phyloP scores from a whole-genome alignment of 139 green algal genomes.

The Pseudopediastrum boryanum region DNA sequence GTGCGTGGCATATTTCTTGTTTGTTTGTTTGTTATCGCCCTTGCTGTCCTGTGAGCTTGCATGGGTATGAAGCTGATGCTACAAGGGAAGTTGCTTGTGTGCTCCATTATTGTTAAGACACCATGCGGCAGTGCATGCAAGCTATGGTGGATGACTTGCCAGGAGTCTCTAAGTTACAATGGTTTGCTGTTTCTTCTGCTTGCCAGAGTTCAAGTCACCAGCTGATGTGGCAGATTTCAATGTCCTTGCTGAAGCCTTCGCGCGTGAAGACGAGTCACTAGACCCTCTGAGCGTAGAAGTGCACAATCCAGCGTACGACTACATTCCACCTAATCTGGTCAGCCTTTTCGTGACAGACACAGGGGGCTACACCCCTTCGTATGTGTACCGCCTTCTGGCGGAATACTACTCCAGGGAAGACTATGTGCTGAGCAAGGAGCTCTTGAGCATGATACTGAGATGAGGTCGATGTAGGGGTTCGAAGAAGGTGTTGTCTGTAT shows the following conservation, averaged over 20 bases:
- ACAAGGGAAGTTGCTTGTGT: too few species aligned
- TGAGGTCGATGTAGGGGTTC: too few species aligned
- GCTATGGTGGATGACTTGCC: too few species aligned
- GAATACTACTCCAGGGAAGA: conserved; percentile 78
- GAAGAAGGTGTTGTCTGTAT: too few species aligned
- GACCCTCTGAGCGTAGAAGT: conserved; percentile 69
- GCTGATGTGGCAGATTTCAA: conserved; percentile 67
- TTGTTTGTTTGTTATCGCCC: too few species aligned
- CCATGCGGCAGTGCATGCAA: too few species aligned
- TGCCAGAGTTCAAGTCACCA: conserved; percentile 76
- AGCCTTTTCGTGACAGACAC: conserved; percentile 93
- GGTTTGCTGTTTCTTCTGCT: not conserved
- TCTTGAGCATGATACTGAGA: conserved; percentile 30
- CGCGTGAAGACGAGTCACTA: conserved; percentile 1
- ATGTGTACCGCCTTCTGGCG: conserved; percentile 86
- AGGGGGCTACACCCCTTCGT: conserved; percentile 78
- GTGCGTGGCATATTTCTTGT: too few species aligned
- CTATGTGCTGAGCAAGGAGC: conserved; percentile 25
- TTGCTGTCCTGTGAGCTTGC: too few species aligned
- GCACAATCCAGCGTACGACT: conserved; percentile 92
- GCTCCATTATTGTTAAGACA: too few species aligned
- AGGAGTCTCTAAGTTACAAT: not conserved
- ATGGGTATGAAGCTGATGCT: too few species aligned
- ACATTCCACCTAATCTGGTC: conserved; percentile 93
- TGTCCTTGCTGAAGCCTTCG: conserved; percentile 61